Evolutionary conservation across 2,329 filamentous ascomycete species (phyloP), one percentile per base, ranked within the genome.

Genomic region (Exophiala lecanii-corni): DNA sequence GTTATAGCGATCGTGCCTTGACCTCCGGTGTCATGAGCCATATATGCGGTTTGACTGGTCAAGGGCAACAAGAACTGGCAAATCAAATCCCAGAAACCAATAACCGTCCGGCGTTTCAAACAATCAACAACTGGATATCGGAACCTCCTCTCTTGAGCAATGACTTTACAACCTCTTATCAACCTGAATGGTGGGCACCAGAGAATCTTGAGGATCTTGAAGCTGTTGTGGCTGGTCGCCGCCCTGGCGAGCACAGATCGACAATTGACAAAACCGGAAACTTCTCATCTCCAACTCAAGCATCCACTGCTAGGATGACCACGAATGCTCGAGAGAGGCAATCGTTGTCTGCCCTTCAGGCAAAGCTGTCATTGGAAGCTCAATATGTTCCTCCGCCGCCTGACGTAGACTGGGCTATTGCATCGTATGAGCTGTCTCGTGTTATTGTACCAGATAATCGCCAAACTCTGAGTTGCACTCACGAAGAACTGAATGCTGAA

Each of bases 1-100:
- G 92, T 0, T 98, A 98, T 60, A 96, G 89, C 60, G 87, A 98
- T 64, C 80, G 89, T 45, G 92, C 92, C 6, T 69, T 98, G 36
- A 84, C 78, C 39, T 95, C 88, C 23, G 92, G 92, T 33, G 82
- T 96, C 2, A 69, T 96, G 45, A 94, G 89, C 62, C 92, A 98
- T 64, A 63, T 98, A 13, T 87, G 86, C 55, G 92, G 91, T 4
- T 74, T 98, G 28, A 33, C 42, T 9, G 43, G 37, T 12, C 40
- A 51, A n/a, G 47, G 39, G 13, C 25, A 23, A 10, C 16, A 9
- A 4, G 3, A n/a, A 5, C 36, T 31, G 16, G 4, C 20, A 17
- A 20, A 39, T 12, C 15, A 35, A 9, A 34, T 13, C 1, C 3
- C 34, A 18, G 26, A 43, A 9, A 33, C 17, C 13, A 15, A 9